Base-by-base conservation (phyloP, 1,284 basidiomycete species). In the Trametes hirsuta region DNA sequence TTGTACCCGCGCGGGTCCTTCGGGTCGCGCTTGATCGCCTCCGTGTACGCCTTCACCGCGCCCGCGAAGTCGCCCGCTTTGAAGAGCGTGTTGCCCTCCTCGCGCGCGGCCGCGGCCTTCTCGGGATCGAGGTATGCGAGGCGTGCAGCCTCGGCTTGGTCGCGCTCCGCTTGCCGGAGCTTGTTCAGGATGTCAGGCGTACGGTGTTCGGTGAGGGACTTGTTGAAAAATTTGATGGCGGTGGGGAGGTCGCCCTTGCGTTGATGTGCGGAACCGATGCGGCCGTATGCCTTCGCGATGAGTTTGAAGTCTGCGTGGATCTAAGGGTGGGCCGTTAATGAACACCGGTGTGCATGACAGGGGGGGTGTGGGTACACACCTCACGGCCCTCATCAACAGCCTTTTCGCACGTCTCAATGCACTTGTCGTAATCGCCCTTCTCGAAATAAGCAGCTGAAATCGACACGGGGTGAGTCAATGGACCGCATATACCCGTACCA, bases 1-100 rank as follows among this genome's bases (percentile, higher is more conserved):
- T 96, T 98, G 82, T 97, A 99, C 14, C 93, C 95, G 65, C 91
- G 84, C 10, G 97, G 86, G 72, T 99, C 97, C 36, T 77, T 74
- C 44, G 97, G 97, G 69, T 94, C 89, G 54, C 97, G 90, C 80
- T 98, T 98, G 81, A 99, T 97, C 62, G 94, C 91, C 79, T 99
- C 97, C 12, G 91, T 86, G 79, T 99, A 99, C 44, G 85, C 82
- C 78, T 93, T 95, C 64, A 99, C 96, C 1, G 96, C 93, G n/a
- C 83, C 88, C 15, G 88, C 95, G 76, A 94, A 98, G 74, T 95
- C 88, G 25, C 94, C 95, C 3, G 78, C 82, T 81, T 98, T 99
- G 87, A 98, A 99, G 40, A 90, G 83, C 39, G 80, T 77, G 75
- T 99, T 99, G 15, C 97, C 97, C 72, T 96, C 90, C 74, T 97